phyloP scores from a whole-genome alignment of 1,284 basidiomycete species.

The Flammula alnicola region DNA sequence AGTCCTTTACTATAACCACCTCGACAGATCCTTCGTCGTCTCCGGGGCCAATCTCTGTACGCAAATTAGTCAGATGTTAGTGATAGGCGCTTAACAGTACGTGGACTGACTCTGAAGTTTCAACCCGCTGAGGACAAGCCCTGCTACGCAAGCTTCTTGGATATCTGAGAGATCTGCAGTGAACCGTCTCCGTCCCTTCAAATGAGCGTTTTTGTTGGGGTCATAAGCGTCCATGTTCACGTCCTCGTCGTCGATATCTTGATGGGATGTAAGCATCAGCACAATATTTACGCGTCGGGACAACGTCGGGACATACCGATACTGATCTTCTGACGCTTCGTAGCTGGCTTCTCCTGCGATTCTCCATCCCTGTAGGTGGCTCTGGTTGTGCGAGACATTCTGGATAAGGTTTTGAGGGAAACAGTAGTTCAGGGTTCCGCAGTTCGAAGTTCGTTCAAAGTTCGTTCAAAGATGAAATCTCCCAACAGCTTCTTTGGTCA shows the following conservation, averaged over 20 bases:
- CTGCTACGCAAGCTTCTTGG: conserved; percentile 37
- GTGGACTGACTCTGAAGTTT: conserved; percentile 45
- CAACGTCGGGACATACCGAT: conserved; percentile 23
- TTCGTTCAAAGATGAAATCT: conserved; percentile 10
- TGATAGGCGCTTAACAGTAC: background rate
- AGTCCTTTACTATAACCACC: conserved; percentile 42
- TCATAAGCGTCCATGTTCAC: conserved; percentile 23
- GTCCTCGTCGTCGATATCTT: conserved; percentile 15
- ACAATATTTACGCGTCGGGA: conserved; percentile 5
- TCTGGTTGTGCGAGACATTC: conserved; percentile 9
- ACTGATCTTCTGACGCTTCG: conserved; percentile 31
- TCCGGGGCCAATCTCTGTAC: conserved; percentile 50
- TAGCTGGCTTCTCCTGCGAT: conserved; percentile 18
- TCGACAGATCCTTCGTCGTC: conserved; percentile 68
- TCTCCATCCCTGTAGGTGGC: too few relatives aligned
- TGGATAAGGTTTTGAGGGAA: background rate
- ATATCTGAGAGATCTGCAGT: conserved; percentile 55
- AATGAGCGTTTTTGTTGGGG: conserved; percentile 41
- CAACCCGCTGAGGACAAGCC: conserved; percentile 42
- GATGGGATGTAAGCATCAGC: conserved; percentile 11
- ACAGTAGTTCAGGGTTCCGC: conserved; percentile 4
- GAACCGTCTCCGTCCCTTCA: conserved; percentile 59
- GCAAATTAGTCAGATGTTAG: background rate
- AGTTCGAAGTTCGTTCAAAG: conserved; percentile 1
- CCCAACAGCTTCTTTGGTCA: conserved; percentile 5